Percentiles rank a stretch among this genome's conserved stretches.
Conservation (phyloP, 2,329 filamentous ascomycete genomes). For the Dothiorella sarmentorum region DNA sequence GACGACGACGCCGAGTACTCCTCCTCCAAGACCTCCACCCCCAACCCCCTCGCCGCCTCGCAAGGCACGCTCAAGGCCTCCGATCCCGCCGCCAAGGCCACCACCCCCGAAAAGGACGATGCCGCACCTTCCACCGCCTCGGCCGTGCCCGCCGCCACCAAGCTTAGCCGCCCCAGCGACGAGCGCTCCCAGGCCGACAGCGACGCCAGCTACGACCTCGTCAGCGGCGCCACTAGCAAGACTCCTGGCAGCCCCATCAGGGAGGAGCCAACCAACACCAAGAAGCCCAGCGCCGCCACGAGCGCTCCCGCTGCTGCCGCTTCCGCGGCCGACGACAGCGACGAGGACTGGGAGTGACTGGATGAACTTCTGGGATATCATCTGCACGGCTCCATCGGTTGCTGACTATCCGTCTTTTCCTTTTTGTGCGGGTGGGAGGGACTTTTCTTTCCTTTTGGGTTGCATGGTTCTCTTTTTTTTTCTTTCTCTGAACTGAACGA, state of each 20-base stretch:
- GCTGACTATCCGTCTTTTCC: not conserved
- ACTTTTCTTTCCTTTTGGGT: not conserved
- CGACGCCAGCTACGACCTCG: slow-evolving; percentile 93
- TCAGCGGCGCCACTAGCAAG: slow-evolving; percentile 71
- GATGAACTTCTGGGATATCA: slow-evolving; percentile 5
- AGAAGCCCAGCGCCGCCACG: slow-evolving; percentile 33
- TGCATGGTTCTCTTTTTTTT: not conserved
- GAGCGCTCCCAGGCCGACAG: slow-evolving; percentile 83
- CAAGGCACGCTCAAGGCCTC: slow-evolving; percentile 39
- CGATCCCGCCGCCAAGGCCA: slow-evolving; percentile 19
- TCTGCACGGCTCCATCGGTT: not conserved
- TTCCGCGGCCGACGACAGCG: slow-evolving; percentile 55
- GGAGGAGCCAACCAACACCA: too few relatives aligned
- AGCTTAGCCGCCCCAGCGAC: slow-evolving; percentile 55
- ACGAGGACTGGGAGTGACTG: slow-evolving; percentile 71
- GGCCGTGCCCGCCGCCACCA: slow-evolving; percentile 59
- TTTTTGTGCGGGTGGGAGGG: not conserved
- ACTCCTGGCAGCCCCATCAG: slow-evolving; percentile 66
- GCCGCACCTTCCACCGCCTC: too few relatives aligned
- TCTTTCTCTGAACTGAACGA: too few relatives aligned
- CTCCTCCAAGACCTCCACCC: slow-evolving; percentile 20
- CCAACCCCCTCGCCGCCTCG: slow-evolving; percentile 29
- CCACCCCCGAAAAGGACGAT: slow-evolving; percentile 23
- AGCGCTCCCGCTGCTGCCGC: too few relatives aligned
- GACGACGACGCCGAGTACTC: slow-evolving; percentile 19